Base-by-base conservation (phyloP, 164 flowering plant species). In the Nelumbo lutea region DNA sequence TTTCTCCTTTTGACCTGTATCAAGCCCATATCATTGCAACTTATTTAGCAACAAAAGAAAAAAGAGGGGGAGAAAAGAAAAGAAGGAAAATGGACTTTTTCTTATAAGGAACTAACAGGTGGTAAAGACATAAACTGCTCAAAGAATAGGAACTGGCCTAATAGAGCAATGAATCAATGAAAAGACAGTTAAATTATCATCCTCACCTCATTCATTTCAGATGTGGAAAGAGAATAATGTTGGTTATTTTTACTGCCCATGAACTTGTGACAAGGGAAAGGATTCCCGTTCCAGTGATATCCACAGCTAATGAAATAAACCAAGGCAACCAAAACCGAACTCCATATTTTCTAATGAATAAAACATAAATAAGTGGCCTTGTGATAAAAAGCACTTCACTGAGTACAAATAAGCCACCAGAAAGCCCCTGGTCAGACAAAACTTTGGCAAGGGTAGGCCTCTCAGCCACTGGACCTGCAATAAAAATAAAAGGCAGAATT, bases 261-360 rank as follows among this genome's bases (percentile, higher is more conserved):
- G 75, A 70, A 9, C 56, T 65, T 47, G 80, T 75, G 47, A 81
- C 80, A 64, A 53, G 80, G n/a, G 88, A 83, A 71, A 88, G 78
- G 74, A 90, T 69, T 65, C 90, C 73, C 79, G 79, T 77, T 59
- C 96, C 93, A 51, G 79, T 50, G 40, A 88, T 55, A 64, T 96
- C 98, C 75, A 96, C 76, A 27, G 76, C 79, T 70, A 96, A 73
- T 3, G 98, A 91, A 64, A 87, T 68, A 64, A 85, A 70, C 99
- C 98, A 96, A 52, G 98, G 99, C 61, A 72, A 77, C 99, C 99
- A 96, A 59, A 98, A 93, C 68, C 86, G 83, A 62, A 77, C 75
- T 66, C 99, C 98, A 82, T 83, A 93, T 74, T 82, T 96, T 79
- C 92, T 83, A 47, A 96, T 86, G 52, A 89, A 82, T 58, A 93